Conservation (phyloP, 163 green algal genomes). For the Prototheca cutis region DNA sequence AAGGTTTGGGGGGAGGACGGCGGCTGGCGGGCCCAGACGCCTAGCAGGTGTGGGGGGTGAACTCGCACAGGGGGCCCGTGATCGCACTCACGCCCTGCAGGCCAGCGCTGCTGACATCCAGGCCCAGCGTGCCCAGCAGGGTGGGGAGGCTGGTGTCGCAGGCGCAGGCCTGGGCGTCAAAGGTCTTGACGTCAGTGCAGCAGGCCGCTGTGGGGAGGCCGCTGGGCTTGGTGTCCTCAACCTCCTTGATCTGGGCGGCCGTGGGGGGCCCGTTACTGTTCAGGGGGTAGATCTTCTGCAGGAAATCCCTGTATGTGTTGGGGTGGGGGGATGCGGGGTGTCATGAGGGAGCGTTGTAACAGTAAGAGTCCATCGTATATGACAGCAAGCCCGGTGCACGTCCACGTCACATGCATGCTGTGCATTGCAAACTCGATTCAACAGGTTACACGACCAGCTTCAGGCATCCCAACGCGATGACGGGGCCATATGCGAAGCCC, state of each 20-base stretch:
- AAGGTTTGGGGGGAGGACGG: background rate
- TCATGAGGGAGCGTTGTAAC: background rate
- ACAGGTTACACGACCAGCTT: no score
- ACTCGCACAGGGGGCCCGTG: background rate
- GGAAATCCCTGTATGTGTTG: background rate
- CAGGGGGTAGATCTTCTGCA: conserved; percentile 5
- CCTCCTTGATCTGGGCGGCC: background rate
- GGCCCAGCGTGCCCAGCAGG: background rate
- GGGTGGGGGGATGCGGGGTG: background rate
- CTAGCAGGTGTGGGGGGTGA: background rate
- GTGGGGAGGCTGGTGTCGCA: conserved; percentile 4
- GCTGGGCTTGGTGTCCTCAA: background rate
- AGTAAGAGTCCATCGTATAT: no score
- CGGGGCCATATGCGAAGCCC: background rate
- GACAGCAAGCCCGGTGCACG: no score
- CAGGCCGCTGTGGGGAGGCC: background rate
- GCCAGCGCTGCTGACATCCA: background rate
- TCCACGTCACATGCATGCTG: no score
- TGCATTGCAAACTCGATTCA: no score
- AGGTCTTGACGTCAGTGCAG: conserved; percentile 1
- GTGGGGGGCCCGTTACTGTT: background rate
- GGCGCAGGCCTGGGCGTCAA: background rate
- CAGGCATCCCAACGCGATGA: no score
- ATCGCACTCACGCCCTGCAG: background rate
- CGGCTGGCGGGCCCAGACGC: no score